phyloP scores from a whole-genome alignment of 345 rosid species.

The Melaleuca alternifolia region DNA sequence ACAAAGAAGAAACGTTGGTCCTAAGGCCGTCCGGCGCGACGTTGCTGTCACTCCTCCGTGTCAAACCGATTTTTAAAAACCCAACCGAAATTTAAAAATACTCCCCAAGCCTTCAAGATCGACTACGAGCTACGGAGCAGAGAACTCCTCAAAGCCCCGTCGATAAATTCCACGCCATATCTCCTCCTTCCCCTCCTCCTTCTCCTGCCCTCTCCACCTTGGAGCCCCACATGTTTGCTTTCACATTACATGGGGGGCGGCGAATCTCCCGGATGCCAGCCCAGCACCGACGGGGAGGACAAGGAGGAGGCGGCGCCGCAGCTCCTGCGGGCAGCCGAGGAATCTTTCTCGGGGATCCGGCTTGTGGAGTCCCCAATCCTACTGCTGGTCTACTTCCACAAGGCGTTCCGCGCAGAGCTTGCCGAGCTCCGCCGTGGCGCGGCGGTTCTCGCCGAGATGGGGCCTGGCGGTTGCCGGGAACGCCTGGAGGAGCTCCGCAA shows the following conservation, averaged over 20 bases:
- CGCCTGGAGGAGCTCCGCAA: slow-evolving; percentile 21
- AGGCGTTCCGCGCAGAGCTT: slow-evolving; percentile 52
- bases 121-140: neutral
- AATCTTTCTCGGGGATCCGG: slow-evolving; percentile 1
- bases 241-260: neutral
- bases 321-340: neutral
- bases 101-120: neutral
- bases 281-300: neutral
- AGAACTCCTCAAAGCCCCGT: neutral
- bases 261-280: neutral
- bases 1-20: neutral
- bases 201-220: neutral
- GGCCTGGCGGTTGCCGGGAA: slow-evolving; percentile 1
- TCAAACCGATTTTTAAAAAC: slow-evolving; percentile 3
- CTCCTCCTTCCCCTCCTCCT: neutral
- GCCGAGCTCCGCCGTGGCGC: slow-evolving; percentile 39
- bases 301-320: neutral
- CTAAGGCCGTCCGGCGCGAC: slow-evolving; percentile 13
- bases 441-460: slow-evolving; percentile 15
- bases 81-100: neutral
- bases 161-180: neutral
- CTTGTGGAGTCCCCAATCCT: slow-evolving; percentile 56
- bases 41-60: slow-evolving; percentile 26
- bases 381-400: slow-evolving; percentile 54
- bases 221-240: neutral